Percentiles rank a stretch among this genome's conserved stretches.
These are phyloP conservation scores for Diplodia sapinea DNA, from an alignment of 2,329 filamentous ascomycete genomes.

Conservation along the genomic window DNA sequence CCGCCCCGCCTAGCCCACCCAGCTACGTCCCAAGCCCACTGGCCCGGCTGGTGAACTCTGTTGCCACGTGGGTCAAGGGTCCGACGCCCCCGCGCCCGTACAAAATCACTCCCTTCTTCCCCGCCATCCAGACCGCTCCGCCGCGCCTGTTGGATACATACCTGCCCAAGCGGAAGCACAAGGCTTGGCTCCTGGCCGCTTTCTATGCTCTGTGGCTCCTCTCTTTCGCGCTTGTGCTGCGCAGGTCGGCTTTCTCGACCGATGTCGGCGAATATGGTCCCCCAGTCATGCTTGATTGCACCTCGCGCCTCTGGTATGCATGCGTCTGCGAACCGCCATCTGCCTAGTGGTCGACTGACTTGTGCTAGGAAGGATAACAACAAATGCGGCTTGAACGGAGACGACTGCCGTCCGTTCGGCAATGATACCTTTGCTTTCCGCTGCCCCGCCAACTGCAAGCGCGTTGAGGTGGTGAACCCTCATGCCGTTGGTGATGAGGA, in stretches of 20 bases:
- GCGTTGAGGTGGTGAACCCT: slow-evolving; percentile 70
- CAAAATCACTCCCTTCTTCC: slow-evolving; percentile 63
- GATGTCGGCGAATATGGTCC: slow-evolving; percentile 72
- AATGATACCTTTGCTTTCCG: slow-evolving; percentile 73
- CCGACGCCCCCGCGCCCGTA: slow-evolving; percentile 56
- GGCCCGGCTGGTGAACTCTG: slow-evolving; percentile 46
- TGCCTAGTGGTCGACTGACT: background rate
- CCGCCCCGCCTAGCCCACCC: slow-evolving; percentile 35
- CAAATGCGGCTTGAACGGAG: slow-evolving; percentile 74
- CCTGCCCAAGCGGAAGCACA: slow-evolving; percentile 65
- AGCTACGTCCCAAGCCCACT: slow-evolving; percentile 61
- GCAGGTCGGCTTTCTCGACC: slow-evolving; percentile 63
- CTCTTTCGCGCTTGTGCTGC: slow-evolving; percentile 71
- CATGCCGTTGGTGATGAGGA: slow-evolving; percentile 75
- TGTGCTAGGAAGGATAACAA: slow-evolving; percentile 62
- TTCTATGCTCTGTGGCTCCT: slow-evolving; percentile 72
- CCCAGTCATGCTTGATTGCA: slow-evolving; percentile 70
- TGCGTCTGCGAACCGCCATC: too few species aligned
- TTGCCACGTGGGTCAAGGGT: slow-evolving; percentile 55
- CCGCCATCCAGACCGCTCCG: slow-evolving; percentile 70
- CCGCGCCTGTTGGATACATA: slow-evolving; percentile 67
- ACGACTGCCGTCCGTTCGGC: slow-evolving; percentile 75
- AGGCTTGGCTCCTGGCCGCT: slow-evolving; percentile 62
- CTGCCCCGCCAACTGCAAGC: slow-evolving; percentile 74
- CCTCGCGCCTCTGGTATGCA: slow-evolving; percentile 69